Conservation (phyloP, 2,329 filamentous ascomycete genomes). For the Pseudonectria buxi region DNA sequence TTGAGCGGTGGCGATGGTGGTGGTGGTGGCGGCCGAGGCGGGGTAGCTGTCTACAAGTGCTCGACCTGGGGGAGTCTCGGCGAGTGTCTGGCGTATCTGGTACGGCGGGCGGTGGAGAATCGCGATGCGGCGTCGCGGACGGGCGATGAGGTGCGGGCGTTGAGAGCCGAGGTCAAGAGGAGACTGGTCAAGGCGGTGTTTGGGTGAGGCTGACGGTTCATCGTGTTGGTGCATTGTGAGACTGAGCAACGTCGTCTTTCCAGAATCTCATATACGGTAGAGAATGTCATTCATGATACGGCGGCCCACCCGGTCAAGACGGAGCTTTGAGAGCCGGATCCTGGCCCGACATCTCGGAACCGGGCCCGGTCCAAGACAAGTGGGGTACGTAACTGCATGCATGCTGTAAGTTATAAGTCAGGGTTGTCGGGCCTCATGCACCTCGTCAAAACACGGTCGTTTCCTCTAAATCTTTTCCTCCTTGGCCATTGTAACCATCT, state of each 20-base stretch:
- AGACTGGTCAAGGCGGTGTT: constrained; percentile 24
- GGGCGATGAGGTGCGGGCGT: constrained; percentile 22
- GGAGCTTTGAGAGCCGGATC: too few species aligned
- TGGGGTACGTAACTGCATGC: background rate
- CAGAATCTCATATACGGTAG: too few species aligned
- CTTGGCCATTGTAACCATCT: background rate
- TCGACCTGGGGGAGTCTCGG: constrained; percentile 33
- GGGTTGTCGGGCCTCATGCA: background rate
- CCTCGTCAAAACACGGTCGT: too few species aligned
- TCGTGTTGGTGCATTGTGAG: too few species aligned
- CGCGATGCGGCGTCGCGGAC: constrained; percentile 29
- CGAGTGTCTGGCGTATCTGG: constrained; percentile 33
- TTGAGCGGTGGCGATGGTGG: constrained; percentile 20
- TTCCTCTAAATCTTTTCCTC: too few species aligned
- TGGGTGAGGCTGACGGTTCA: too few species aligned
- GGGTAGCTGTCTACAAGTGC: constrained; percentile 30
- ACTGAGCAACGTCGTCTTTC: too few species aligned
- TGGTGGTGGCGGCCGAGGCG: too few species aligned
- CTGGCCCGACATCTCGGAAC: too few species aligned
- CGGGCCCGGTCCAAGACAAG: background rate
- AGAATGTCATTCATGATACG: too few species aligned
- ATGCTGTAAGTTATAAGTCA: too few species aligned
- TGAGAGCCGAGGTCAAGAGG: constrained; percentile 24
- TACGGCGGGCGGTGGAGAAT: constrained; percentile 33
- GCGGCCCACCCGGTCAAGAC: too few species aligned